Conservation (phyloP, 352 stramenopile species). For the Phytophthora sansomeana region DNA sequence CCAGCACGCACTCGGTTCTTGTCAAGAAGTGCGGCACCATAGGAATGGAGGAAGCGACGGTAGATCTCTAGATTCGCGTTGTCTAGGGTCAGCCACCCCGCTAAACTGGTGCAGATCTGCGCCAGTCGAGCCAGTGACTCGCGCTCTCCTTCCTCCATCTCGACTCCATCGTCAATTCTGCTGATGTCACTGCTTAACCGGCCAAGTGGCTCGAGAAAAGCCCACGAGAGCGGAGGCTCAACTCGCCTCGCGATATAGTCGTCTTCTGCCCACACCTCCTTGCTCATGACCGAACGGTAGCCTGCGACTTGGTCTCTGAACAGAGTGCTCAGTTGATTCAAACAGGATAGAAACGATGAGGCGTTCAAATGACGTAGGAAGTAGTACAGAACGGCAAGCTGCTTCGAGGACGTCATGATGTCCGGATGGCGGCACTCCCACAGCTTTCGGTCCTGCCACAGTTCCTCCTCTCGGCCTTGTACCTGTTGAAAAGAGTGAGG, state of each 20-base stretch:
- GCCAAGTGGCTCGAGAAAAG: conserved; percentile 27
- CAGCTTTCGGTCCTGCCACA: conserved; percentile 47
- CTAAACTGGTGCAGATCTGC: conserved; percentile 34
- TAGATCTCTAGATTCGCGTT: conserved; percentile 38
- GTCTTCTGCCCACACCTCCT: neutral
- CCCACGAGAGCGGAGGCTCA: conserved; percentile 32
- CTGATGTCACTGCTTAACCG: neutral
- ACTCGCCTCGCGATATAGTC: neutral
- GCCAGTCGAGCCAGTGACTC: conserved; percentile 24
- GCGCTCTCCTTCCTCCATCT: conserved; percentile 1
- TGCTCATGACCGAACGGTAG: conserved; percentile 8
- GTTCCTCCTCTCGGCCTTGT: conserved; percentile 20
- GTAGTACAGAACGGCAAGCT: conserved; percentile 53
- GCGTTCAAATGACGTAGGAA: conserved; percentile 51
- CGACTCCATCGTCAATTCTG: neutral
- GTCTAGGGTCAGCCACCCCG: conserved; percentile 43
- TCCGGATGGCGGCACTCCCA: conserved; percentile 51
- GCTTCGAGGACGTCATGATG: conserved; percentile 57
- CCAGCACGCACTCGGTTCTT: conserved; percentile 36
- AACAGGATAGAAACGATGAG: conserved; percentile 30
- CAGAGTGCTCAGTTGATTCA: conserved; percentile 40
- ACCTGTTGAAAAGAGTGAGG: conserved; percentile 6
- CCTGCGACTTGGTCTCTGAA: conserved; percentile 28
- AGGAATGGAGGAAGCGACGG: conserved; percentile 31
- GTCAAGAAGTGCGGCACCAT: conserved; percentile 37